These are phyloP conservation scores for Starmerella apicola DNA, from an alignment of 805 yeast species.

Conservation along the genomic window DNA sequence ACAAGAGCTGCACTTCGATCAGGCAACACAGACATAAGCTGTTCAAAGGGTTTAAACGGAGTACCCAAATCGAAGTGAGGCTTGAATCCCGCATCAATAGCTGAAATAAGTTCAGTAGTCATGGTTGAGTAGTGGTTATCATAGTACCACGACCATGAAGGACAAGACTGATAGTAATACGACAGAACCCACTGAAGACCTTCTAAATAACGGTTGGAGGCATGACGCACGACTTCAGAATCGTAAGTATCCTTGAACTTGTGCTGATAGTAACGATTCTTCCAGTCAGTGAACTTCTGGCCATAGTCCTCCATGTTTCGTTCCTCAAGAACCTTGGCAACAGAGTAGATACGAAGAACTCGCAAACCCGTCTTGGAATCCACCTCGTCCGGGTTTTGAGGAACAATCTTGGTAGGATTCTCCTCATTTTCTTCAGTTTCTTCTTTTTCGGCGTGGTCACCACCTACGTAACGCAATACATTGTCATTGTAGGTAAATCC, in stretches of 20 bases:
- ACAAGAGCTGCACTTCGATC: conserved; percentile 74
- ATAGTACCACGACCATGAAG: conserved; percentile 94
- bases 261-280: conserved; percentile 69
- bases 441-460: too few relatives aligned
- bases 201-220: conserved; percentile 74
- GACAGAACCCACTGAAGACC: conserved; percentile 95
- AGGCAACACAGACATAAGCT: conserved; percentile 93
- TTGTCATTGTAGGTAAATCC: conserved; percentile 45
- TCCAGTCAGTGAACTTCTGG: conserved; percentile 68
- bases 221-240: conserved; percentile 43
- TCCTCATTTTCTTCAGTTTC: too few relatives aligned
- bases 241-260: conserved; percentile 57
- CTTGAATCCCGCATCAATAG: conserved; percentile 42
- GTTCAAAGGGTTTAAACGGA: conserved; percentile 90
- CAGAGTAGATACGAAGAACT: conserved; percentile 30
- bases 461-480: conserved; percentile 38
- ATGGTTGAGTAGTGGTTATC: conserved; percentile 87
- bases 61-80: conserved; percentile 53
- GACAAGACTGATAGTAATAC: conserved; percentile 81
- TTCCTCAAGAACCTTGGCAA: conserved; percentile 26
- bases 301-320: conserved; percentile 47
- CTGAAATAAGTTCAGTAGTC: conserved; percentile 71
- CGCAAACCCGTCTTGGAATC: conserved; percentile 10
- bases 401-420: too few relatives aligned
- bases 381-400: conserved; percentile 26